Evolutionary conservation across 2,329 filamentous ascomycete genomes (phyloP).

Genomic region (Sporothrix protearum): DNA sequence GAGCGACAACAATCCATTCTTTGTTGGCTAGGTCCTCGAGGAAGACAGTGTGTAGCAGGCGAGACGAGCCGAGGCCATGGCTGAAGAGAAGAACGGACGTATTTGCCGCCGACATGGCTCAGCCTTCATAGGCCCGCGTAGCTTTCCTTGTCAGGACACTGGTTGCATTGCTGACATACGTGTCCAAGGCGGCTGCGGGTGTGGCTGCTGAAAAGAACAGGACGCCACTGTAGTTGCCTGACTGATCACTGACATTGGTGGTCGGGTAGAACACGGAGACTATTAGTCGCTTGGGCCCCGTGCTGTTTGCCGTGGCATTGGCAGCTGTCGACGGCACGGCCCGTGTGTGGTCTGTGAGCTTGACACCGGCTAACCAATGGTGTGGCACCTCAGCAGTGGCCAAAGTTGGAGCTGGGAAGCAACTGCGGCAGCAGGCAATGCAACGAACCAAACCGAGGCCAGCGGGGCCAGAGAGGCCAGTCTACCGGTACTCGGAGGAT

Average conservation of each 20-base stretch:
- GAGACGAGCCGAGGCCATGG: neutral
- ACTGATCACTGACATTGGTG: neutral
- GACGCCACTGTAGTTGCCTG: neutral
- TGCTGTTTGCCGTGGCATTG: neutral
- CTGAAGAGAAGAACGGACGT: neutral
- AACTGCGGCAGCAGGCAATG: neutral
- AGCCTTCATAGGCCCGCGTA: neutral
- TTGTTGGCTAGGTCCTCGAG: neutral
- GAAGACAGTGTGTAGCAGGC: neutral
- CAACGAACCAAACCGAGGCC: neutral
- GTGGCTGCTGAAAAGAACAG: neutral
- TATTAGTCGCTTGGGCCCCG: neutral
- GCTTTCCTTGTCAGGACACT: neutral
- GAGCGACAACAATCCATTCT: neutral
- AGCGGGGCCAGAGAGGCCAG: neutral
- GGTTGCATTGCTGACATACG: neutral
- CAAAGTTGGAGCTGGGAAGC: neutral
- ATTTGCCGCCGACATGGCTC: neutral
- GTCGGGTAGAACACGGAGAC: conserved; percentile 1
- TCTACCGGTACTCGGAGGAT: neutral
- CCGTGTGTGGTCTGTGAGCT: neutral
- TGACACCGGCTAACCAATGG: neutral
- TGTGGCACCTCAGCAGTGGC: neutral
- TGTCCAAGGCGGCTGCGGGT: neutral
- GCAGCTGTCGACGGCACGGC: neutral